Evolutionary conservation across 1,284 basidiomycete species (phyloP), one percentile per base, ranked within the genome.

Genomic region (Papiliotrema fonsecae): DNA sequence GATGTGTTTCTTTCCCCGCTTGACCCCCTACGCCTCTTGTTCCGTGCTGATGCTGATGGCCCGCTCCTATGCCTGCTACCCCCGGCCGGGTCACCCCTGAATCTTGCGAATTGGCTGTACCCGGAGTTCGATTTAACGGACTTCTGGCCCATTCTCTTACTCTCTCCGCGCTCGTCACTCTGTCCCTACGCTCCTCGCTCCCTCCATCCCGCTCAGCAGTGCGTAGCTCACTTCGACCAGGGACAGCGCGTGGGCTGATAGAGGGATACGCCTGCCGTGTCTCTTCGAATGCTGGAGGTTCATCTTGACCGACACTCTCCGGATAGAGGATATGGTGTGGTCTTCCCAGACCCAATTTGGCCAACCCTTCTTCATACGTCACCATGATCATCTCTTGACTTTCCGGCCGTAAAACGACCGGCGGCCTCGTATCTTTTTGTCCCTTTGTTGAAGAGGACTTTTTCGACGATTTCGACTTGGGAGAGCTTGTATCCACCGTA

Each of bases 301-400:
- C n/a, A n/a, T n/a, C n/a, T 7, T 47, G 13, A 25, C 49, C 16
- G 38, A 35, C 35, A 16, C 36, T 25, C 28, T 45, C 35, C 22
- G 42, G 42, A 36, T 42, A 49, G n/a, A 44, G 35, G n/a, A 52
- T 39, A 30, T 52, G 53, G 35, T 50, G 51, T 19, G 50, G 54
- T 26, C 38, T 41, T 31, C 48, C 28, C 18, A 56, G 46, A 16
- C 55, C 57, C 46, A 61, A 26, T 32, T 56, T 59, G 25, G 49
- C 45, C 41, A 61, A 36, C 18, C 60, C 60, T 27, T 61, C 60
- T 41, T 55, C 60, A 37, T 61, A 61, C 13, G 60, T 61, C 6
- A 61, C 51, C 25, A 61, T 46, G 1, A 59, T 46, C 46, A 57
- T 45, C 28, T 59, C 55, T 18, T 51, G 35, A 31, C 47, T 49